Percentiles rank a stretch among this genome's conserved stretches.
Conservation (phyloP, 129 eudicot species). For the Sambucus nigra region DNA sequence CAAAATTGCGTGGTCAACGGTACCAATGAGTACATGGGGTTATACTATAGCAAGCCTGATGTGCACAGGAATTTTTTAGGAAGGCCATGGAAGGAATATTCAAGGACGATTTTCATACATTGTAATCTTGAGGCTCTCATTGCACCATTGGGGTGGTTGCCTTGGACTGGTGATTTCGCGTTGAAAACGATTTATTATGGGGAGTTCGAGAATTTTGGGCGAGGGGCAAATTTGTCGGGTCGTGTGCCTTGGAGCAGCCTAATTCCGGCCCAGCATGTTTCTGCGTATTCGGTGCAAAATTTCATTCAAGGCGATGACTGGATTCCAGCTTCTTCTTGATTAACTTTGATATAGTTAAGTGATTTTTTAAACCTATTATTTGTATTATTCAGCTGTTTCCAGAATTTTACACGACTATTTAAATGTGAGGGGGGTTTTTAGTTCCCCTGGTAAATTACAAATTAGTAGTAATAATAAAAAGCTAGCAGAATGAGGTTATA, state of each 20-base stretch:
- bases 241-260: slow-evolving; percentile 46
- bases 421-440: no score
- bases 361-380: no score
- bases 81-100: slow-evolving; percentile 50
- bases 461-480: no score
- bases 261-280: slow-evolving; percentile 29
- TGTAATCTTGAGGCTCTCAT: slow-evolving; percentile 31
- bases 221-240: slow-evolving; percentile 21
- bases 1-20: slow-evolving; percentile 30
- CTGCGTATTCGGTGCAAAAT: slow-evolving; percentile 24
- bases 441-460: no score
- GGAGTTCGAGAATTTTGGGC: slow-evolving; percentile 32
- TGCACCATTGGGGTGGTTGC: slow-evolving; percentile 39
- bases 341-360: no score
- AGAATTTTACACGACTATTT: no score
- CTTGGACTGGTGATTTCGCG: slow-evolving; percentile 36
- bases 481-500: no score
- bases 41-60: slow-evolving; percentile 21
- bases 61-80: slow-evolving; percentile 33
- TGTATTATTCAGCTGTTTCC: no score
- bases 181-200: slow-evolving; percentile 40
- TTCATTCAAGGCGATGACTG: slow-evolving; percentile 50
- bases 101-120: slow-evolving; percentile 32
- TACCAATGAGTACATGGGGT: slow-evolving; percentile 29
- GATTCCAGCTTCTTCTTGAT: slow-evolving; percentile 7